Evolutionary conservation across 495 filamentous ascomycete genomes (phyloP).

Genomic region (Neurospora cerealis): DNA sequence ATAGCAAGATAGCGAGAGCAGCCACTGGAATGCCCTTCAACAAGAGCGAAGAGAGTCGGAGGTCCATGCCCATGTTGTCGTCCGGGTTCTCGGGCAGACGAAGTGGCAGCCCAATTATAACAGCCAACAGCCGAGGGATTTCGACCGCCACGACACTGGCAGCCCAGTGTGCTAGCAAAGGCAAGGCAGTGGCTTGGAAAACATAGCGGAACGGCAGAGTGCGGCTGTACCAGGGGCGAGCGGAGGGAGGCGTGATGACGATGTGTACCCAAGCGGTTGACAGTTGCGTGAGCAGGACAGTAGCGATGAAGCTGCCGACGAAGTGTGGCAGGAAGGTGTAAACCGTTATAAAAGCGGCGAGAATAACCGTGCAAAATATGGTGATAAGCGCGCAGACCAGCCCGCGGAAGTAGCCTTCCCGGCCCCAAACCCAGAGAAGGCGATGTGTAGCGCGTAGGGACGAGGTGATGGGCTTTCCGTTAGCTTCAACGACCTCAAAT

Average conservation of each 20-base stretch:
- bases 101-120: constrained; percentile 18
- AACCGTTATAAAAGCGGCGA: constrained; percentile 14
- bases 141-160: constrained; percentile 15
- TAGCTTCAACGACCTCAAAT: neutral
- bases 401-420: constrained; percentile 31
- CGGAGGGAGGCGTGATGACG: constrained; percentile 30
- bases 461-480: constrained; percentile 26
- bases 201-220: constrained; percentile 33
- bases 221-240: constrained; percentile 30
- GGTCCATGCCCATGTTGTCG: constrained; percentile 2
- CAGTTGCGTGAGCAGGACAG: constrained; percentile 27
- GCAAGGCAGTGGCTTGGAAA: constrained; percentile 33
- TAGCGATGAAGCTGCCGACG: constrained; percentile 25
- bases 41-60: constrained; percentile 1
- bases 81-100: constrained; percentile 7
- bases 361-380: constrained; percentile 4
- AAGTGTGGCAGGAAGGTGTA: constrained; percentile 9
- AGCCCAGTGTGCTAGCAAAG: constrained; percentile 25
- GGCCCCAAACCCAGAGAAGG: constrained; percentile 27
- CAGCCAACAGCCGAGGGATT: constrained; percentile 18
- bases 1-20: constrained; percentile 14
- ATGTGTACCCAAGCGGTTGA: constrained; percentile 35
- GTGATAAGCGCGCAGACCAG: constrained; percentile 19
- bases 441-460: constrained; percentile 34
- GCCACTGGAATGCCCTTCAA: constrained; percentile 26